Base-by-base conservation (phyloP, 331 rosid species). In the Acacia concinna region DNA sequence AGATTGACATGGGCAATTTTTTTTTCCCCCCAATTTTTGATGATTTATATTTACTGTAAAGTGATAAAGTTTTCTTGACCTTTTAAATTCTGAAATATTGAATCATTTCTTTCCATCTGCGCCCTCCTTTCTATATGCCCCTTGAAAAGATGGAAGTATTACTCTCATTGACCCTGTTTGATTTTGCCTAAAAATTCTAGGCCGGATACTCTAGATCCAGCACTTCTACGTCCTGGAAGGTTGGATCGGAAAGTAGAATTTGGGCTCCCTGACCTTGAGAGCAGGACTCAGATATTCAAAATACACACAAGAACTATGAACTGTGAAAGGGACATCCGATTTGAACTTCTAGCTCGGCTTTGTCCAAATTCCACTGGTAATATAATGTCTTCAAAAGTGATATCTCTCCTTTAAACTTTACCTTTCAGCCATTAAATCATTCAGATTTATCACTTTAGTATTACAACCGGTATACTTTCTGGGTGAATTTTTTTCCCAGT, bases 121-220 rank as follows among this genome's bases (percentile, higher is more conserved):
- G 56, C 15, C 64, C 30, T 31, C 62, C 28, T 49, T 40, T 17
- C 34, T 31, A 13, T 23, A 32, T 35, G 12, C 77, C 60, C 23
- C 49, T 10, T 12, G 21, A 34, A 6, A 31, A 6, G 6, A 17
- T 67, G 52, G 54, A 67, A 44, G 66, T 46, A 41, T 81, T 67
- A 41, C 63, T 17, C 10, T 30, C 13, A 44, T 30, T 81, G 30
- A 32, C n/a, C 25, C 49, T 25, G 37, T 62, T 32, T 66, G 23
- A 12, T 66, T 74, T 72, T 44, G n/a, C 25, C 51, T 44, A 40
- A 20, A 41, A 57, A 75, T 38, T 84, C 25, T 81, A 93, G 97
- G 90, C 97, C 97, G 2, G 97, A 93, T 79, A 93, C 97, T 0
- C 91, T 93, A 18, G 97, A 93, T 85, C 97, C 97, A 78, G 97